These are phyloP conservation scores for Scutellaria barbata DNA, from an alignment of 257 asterid species.

Conservation along the genomic window DNA sequence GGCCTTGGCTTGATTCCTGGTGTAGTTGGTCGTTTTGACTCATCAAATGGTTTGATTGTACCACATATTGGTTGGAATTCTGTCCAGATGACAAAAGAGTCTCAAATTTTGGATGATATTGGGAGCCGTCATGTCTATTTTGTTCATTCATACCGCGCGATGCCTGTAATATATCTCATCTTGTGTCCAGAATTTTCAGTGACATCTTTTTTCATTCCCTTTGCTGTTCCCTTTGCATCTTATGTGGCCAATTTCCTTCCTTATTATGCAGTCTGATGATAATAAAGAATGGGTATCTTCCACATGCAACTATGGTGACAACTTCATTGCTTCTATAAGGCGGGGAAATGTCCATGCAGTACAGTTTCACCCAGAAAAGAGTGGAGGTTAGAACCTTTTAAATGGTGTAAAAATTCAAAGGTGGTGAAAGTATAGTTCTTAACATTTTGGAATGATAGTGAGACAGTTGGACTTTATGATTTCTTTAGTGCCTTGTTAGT, in stretches of 20 bases:
- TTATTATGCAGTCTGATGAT: slow-evolving; percentile 65
- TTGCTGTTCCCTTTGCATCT: slow-evolving; percentile 27
- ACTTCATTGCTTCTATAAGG: slow-evolving; percentile 82
- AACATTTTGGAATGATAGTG: slow-evolving; percentile 1
- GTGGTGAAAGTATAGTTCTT: slow-evolving; percentile 2
- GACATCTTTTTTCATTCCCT: slow-evolving; percentile 5
- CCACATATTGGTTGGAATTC: slow-evolving; percentile 99
- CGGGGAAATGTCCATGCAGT: slow-evolving; percentile 94
- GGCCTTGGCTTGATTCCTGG: slow-evolving; percentile 99
- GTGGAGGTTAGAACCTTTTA: slow-evolving; percentile 69
- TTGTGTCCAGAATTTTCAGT: slow-evolving; percentile 13
- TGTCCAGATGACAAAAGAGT: slow-evolving; percentile 56
- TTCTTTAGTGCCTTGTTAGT: neutral
- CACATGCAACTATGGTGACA: slow-evolving; percentile 77
- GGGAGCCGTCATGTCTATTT: slow-evolving; percentile 87
- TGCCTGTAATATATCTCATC: slow-evolving; percentile 59
- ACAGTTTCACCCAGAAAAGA: slow-evolving; percentile 98
- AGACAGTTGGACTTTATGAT: neutral
- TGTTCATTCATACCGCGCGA: slow-evolving; percentile 95
- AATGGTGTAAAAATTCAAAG: slow-evolving; percentile 16
- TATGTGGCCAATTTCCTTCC: slow-evolving; percentile 34
- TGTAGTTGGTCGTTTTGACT: slow-evolving; percentile 86
- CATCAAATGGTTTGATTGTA: slow-evolving; percentile 77
- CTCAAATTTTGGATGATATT: slow-evolving; percentile 79
- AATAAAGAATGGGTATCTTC: slow-evolving; percentile 91